Base-by-base conservation (phyloP, 805 yeast species). In the Saccharomycopsis fermentans region DNA sequence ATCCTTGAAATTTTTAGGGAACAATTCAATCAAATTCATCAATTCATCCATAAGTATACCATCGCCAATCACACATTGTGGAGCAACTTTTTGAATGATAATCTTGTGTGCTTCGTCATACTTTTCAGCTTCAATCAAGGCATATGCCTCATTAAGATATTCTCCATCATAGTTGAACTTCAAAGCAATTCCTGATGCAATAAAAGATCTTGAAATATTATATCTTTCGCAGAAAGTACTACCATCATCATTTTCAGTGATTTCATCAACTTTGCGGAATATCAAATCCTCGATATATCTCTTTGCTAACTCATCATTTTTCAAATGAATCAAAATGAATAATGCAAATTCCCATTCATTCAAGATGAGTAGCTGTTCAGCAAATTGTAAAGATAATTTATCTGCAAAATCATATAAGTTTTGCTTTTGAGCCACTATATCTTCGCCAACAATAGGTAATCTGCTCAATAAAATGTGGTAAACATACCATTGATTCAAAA, bases 51-150 rank as follows among this genome's bases (percentile, higher is more conserved):
- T 56, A 47, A 64, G 61, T 4, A 66, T 58, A 1, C 69, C 71
- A 58, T 79, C 77, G n/a, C 79, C 74, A 16, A 84, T 78, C 1
- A 91, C 80, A 2, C 84, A 79, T 14, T 70, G 68, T 8, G 98
- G 98, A 0, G 92, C 98, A 34, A 90, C 85, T 2, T 75, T 68
- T 0, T 72, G 66, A 8, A 83, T 64, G 3, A 88, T 70, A 0
- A 81, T 71, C 1, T 71, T 67, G 65, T 88, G 94, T 0, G 96
- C 96, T 43, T 80, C 82, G 0, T 70, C 74, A 73, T 80, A 80
- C 55, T 78, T 68, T 11, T 73, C 74, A 0, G 96, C 96, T 12
- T 74, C 76, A 0, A 89, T 70, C 52, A 86, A 77, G 32, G 84
- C 80, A 52, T 77, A 73, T 1, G 84, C 82, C 64, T 89, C 90